phyloP scores from a whole-genome alignment of 1,284 basidiomycete genomes.

The Ceratobasidium sp. region DNA sequence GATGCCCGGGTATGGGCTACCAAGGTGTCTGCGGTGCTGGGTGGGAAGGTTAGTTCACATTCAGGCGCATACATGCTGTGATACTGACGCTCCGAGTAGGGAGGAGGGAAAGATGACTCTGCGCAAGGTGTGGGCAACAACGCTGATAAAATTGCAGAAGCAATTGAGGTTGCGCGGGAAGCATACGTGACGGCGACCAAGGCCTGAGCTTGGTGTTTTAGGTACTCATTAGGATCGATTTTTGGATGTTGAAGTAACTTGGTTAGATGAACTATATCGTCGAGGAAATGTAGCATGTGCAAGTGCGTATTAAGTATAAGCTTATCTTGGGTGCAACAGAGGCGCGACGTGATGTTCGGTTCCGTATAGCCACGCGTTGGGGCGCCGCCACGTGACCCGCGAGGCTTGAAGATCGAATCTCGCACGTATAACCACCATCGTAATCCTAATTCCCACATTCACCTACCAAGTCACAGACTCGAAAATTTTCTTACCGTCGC shows the following conservation, averaged over 20 bases:
- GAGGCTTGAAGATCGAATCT: too few species aligned
- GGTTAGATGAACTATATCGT: neutral
- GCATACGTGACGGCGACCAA: slow-evolving; percentile 57
- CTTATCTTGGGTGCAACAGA: neutral
- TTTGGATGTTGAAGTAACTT: neutral
- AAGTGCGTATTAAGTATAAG: neutral
- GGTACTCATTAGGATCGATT: neutral
- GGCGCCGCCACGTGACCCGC: too few species aligned
- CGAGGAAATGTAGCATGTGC: neutral
- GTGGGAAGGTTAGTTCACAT: slow-evolving; percentile 79
- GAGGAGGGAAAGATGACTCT: slow-evolving; percentile 91
- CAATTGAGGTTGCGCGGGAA: slow-evolving; percentile 70
- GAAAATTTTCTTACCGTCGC: neutral
- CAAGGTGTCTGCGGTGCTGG: slow-evolving; percentile 81
- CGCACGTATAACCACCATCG: too few species aligned
- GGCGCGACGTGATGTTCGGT: neutral
- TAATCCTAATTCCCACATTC: too few species aligned
- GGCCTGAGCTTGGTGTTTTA: neutral
- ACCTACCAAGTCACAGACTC: neutral
- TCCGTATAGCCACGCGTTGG: too few species aligned
- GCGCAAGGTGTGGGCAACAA: slow-evolving; percentile 88
- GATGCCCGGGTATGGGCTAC: slow-evolving; percentile 88
- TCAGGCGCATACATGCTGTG: neutral
- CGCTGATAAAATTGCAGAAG: slow-evolving; percentile 75
- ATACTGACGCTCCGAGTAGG: slow-evolving; percentile 63